Percentiles rank a stretch among this genome's conserved stretches.
Conservation (phyloP, 2,329 filamentous ascomycete species). For the Fusarium phyllophilum region DNA sequence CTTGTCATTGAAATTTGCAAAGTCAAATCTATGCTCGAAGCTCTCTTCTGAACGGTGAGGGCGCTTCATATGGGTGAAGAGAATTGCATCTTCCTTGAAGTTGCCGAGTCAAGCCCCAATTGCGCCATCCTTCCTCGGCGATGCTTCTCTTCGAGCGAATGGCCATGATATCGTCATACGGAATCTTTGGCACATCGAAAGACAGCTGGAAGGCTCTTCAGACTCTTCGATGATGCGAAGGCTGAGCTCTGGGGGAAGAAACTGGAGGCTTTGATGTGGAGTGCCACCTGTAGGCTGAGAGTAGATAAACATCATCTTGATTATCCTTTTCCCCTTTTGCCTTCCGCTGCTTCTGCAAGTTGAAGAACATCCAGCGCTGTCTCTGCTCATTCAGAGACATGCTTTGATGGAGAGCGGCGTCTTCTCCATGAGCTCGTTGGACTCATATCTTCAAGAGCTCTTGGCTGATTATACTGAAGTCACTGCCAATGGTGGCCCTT, state of each 20-base stretch:
- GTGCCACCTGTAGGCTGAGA: no score
- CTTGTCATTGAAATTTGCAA: not conserved
- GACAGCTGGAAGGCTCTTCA: no score
- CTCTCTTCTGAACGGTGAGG: not conserved
- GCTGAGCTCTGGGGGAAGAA: no score
- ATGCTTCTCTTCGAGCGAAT: not conserved
- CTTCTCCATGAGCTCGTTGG: not conserved
- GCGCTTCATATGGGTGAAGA: not conserved
- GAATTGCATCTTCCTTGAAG: not conserved
- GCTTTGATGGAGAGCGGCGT: no score
- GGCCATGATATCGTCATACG: not conserved
- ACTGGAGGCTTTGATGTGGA: no score
- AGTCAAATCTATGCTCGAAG: not conserved
- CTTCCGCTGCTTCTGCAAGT: no score
- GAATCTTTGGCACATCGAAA: not conserved
- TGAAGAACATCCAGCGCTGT: no score
- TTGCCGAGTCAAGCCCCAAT: not conserved
- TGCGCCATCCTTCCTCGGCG: not conserved
- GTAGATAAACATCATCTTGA: no score
- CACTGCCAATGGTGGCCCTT: not conserved
- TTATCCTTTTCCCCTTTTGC: no score
- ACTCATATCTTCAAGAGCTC: not conserved
- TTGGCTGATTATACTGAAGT: not conserved
- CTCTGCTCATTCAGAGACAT: no score
- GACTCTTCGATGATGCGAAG: no score